Evolutionary conservation across 768 basidiomycete species (phyloP), one percentile per base, ranked within the genome.

Genomic region (Termitomyces sp.): DNA sequence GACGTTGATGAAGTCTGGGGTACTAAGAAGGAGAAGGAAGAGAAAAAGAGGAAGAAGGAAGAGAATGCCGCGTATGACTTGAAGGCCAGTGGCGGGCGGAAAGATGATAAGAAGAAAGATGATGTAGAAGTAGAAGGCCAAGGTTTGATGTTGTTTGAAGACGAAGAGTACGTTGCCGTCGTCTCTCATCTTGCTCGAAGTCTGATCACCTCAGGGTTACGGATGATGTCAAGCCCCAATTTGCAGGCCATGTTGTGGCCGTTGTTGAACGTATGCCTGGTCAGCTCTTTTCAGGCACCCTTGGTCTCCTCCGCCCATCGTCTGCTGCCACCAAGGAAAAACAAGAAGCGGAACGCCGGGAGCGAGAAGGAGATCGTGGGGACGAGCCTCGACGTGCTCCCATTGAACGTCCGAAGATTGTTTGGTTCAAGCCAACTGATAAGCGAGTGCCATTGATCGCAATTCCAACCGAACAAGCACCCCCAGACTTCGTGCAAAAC

Each of bases 1-100:
- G 97, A 99, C 65, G 96, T 98, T 26, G 94, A 98, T 66, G 95
- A 98, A 72, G 95, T 97, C 14, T 92, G 92, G 92, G 89, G 91
- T 9, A 97, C 97, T 5, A 99, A 99, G 81, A 99, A 99, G 75
- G 97, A 99, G 77, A 99, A 99, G 76, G 97, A 98, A 72, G 97
- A 98, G 78, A 99, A 99, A 87, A 98, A 99, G 79, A 83, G 96
- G 68, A 98, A 98, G 78, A 99, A 99, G 83, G 97, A 98, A 75
- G 97, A 98, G 75, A 97, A 95, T 69, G 88, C 94, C 30, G 92
- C 94, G 0, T 98, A 94, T 71, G 96, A 98, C 67, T 68, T 88
- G 55, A 92, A 87, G 71, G 79, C 85, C 6, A 78, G 74, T 44
- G 82, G 77, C 36, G 88, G 86, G 58, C 84, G 92, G 65, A 94